Evolutionary conservation across 2,329 filamentous ascomycete genomes (phyloP).

Genomic region (Fusarium sp.): DNA sequence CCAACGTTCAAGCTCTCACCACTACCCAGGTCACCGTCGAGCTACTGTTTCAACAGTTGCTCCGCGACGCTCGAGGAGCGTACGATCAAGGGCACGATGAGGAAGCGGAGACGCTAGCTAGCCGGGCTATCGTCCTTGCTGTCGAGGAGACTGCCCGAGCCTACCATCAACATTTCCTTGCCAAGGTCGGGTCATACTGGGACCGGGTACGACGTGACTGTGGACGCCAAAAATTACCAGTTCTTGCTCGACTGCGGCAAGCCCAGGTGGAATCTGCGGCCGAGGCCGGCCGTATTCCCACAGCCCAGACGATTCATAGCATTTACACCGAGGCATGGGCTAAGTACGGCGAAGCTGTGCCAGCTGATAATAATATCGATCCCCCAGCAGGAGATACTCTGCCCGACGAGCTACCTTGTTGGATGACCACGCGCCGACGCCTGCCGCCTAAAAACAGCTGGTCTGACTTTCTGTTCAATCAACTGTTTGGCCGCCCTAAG

Average conservation of each 20-base stretch:
- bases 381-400: not conserved
- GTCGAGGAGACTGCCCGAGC: slow-evolving; percentile 7
- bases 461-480: not conserved
- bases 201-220: not conserved
- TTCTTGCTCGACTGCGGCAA: not conserved
- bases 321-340: slow-evolving; percentile 16
- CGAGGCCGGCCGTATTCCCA: not conserved
- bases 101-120: not conserved
- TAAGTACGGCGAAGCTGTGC: not conserved
- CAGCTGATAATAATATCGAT: too few relatives aligned
- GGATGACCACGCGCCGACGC: not conserved
- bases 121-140: not conserved
- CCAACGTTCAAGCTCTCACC: slow-evolving; percentile 3
- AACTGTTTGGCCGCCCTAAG: not conserved
- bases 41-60: not conserved
- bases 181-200: slow-evolving; percentile 12
- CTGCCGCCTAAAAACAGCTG: not conserved
- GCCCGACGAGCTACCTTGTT: slow-evolving; percentile 6
- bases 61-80: not conserved
- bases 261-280: not conserved
- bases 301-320: slow-evolving; percentile 8
- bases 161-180: slow-evolving; percentile 13
- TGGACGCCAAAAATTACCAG: not conserved
- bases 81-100: not conserved
- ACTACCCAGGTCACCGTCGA: slow-evolving; percentile 10